phyloP scores from a whole-genome alignment of 148 eudicot genomes.

The Amaranthus hypochondriacus region DNA sequence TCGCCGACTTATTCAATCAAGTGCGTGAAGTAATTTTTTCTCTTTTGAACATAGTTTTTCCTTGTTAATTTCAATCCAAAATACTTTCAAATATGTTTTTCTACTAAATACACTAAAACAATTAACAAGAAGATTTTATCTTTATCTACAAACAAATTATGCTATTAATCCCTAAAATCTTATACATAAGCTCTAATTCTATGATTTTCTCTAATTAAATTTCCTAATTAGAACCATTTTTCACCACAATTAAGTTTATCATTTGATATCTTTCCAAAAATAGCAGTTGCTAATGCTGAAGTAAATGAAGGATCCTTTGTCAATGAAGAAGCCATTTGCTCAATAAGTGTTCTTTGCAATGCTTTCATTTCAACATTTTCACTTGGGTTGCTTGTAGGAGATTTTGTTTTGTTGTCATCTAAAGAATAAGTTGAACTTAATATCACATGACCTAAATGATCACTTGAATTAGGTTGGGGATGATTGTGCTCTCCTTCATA shows the following conservation, averaged over 20 bases:
- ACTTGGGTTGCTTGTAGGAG: slow-evolving; percentile 1
- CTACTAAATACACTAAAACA: too few species aligned
- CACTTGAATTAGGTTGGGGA: slow-evolving; percentile 20
- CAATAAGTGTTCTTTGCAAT: slow-evolving; percentile 21
- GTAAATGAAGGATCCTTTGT: slow-evolving; percentile 33
- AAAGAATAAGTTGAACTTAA: slow-evolving; percentile 1
- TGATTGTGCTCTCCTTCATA: slow-evolving; percentile 45
- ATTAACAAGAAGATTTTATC: too few species aligned
- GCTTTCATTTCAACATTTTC: slow-evolving; percentile 5
- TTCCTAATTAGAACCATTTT: neutral
- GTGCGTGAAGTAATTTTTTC: too few species aligned
- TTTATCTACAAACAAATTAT: too few species aligned
- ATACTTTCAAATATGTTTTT: too few species aligned
- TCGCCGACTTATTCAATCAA: too few species aligned
- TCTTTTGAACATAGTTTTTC: too few species aligned
- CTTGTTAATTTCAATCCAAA: too few species aligned
- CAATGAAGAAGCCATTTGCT: slow-evolving; percentile 33
- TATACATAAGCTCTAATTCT: too few species aligned
- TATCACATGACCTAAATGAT: slow-evolving; percentile 15
- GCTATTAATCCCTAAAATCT: too few species aligned
- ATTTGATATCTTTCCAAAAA: slow-evolving; percentile 22
- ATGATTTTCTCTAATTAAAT: neutral
- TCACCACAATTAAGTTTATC: neutral
- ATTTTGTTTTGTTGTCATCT: neutral
- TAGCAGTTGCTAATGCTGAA: slow-evolving; percentile 25